These are phyloP conservation scores for Xylariaceae sp. DNA, from an alignment of 2,329 filamentous ascomycete species.

Conservation along the genomic window DNA sequence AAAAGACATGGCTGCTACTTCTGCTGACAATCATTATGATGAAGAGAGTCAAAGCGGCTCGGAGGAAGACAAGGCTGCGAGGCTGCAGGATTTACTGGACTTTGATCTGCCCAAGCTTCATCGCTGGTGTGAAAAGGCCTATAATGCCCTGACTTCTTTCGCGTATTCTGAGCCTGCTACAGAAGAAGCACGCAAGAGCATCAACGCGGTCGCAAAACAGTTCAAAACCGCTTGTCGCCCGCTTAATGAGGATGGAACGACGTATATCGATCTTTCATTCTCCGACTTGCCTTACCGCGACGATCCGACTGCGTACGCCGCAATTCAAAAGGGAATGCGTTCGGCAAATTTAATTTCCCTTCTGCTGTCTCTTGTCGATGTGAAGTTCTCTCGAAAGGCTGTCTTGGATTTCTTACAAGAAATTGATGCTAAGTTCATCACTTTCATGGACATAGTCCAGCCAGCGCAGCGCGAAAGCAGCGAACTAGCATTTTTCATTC, in stretches of 20 bases:
- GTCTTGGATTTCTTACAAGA: conserved; percentile 20
- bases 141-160: conserved; percentile 17
- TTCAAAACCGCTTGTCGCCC: conserved; percentile 21
- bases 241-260: conserved; percentile 12
- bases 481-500: conserved; percentile 25
- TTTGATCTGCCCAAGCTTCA: conserved; percentile 27
- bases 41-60: conserved; percentile 16
- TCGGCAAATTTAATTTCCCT: conserved; percentile 28
- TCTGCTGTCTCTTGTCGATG: conserved; percentile 19
- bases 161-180: conserved; percentile 11
- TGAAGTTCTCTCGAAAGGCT: conserved; percentile 9
- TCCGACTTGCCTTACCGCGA: conserved; percentile 17
- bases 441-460: conserved; percentile 12
- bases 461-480: conserved; percentile 9
- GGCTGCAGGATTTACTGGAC: conserved; percentile 26
- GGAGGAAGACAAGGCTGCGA: conserved; percentile 20
- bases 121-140: conserved; percentile 23
- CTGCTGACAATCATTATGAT: not conserved
- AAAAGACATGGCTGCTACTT: not conserved
- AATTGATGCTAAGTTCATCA: conserved; percentile 24
- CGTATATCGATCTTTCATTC: conserved; percentile 20
- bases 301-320: conserved; percentile 9
- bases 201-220: conserved; percentile 12
- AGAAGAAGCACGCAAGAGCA: conserved; percentile 15
- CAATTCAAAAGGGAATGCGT: conserved; percentile 16